These are phyloP conservation scores for Sclerotinia glacialis DNA, from an alignment of 2,329 filamentous ascomycete species.

Conservation along the genomic window DNA sequence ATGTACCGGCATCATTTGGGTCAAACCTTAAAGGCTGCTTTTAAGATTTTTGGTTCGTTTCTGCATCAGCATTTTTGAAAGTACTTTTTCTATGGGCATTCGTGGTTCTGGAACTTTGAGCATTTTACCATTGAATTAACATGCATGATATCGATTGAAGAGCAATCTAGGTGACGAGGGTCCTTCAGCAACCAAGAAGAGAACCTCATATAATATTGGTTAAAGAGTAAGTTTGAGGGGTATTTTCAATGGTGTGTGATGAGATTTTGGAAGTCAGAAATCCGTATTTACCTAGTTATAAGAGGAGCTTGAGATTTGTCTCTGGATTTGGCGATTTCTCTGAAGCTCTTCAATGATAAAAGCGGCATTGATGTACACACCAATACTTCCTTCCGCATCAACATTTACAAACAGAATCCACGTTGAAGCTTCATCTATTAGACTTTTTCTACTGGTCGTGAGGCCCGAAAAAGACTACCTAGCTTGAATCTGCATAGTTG, in stretches of 20 bases:
- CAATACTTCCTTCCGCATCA: background rate
- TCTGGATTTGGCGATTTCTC: background rate
- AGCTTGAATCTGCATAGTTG: background rate
- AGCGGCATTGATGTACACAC: background rate
- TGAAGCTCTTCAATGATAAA: background rate
- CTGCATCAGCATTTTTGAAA: background rate
- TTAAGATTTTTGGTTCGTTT: background rate
- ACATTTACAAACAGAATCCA: background rate
- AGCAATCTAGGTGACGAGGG: too few relatives aligned
- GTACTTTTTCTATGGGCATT: background rate
- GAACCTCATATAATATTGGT: too few relatives aligned
- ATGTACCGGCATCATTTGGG: constrained; percentile 12
- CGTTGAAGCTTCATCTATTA: background rate
- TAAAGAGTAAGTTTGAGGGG: background rate
- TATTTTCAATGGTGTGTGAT: background rate
- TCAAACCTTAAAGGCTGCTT: constrained; percentile 7
- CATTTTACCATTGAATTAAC: background rate
- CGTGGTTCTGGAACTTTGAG: background rate
- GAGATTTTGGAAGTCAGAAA: background rate
- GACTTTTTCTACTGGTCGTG: background rate
- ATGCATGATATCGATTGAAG: too few relatives aligned
- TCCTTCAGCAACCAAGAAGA: too few relatives aligned
- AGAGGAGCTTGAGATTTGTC: background rate
- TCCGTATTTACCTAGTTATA: background rate
- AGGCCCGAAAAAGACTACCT: background rate